A percentile compares a stretch with the other conserved stretches of the same genome.
phyloP scores from a whole-genome alignment of 2,329 filamentous ascomycete genomes.

The Penicillium sclerotigenum region DNA sequence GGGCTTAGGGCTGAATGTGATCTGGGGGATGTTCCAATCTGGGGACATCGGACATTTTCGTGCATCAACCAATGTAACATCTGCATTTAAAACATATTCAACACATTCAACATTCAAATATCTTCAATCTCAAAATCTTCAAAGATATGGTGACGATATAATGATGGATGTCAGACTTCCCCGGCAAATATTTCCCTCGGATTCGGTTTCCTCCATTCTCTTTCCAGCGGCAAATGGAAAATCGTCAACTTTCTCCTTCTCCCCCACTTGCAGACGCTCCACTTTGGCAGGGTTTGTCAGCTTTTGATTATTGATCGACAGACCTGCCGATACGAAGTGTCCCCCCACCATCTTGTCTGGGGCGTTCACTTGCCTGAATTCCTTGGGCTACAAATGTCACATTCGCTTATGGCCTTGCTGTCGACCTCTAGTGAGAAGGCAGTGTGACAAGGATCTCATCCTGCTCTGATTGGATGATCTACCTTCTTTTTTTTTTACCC shows the following conservation, averaged over 20 bases:
- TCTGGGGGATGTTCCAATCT: background rate
- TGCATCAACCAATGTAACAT: background rate
- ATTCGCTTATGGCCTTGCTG: slow-evolving; percentile 23
- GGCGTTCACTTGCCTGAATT: slow-evolving; percentile 8
- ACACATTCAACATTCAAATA: background rate
- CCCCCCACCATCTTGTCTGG: slow-evolving; percentile 5
- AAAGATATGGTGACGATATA: background rate
- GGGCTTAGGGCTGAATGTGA: slow-evolving; percentile 24
- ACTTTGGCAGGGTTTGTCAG: slow-evolving; percentile 28
- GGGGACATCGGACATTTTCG: background rate
- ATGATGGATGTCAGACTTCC: background rate
- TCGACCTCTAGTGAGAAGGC: slow-evolving; percentile 13
- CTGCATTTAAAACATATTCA: background rate
- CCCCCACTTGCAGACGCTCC: background rate
- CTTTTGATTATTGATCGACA: slow-evolving; percentile 24
- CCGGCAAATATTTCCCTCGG: background rate
- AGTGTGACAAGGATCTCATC: slow-evolving; percentile 4
- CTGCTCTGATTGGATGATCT: background rate
- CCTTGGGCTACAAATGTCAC: background rate
- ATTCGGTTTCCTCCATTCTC: background rate
- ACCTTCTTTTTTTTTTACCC: background rate
- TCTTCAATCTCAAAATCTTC: background rate
- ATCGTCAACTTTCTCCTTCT: slow-evolving; percentile 6
- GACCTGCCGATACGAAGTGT: slow-evolving; percentile 1
- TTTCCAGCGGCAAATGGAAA: background rate